Evolutionary conservation across 495 filamentous ascomycete genomes (phyloP), one percentile per base, ranked within the genome.

Genomic region (Aspergillus baeticus): DNA sequence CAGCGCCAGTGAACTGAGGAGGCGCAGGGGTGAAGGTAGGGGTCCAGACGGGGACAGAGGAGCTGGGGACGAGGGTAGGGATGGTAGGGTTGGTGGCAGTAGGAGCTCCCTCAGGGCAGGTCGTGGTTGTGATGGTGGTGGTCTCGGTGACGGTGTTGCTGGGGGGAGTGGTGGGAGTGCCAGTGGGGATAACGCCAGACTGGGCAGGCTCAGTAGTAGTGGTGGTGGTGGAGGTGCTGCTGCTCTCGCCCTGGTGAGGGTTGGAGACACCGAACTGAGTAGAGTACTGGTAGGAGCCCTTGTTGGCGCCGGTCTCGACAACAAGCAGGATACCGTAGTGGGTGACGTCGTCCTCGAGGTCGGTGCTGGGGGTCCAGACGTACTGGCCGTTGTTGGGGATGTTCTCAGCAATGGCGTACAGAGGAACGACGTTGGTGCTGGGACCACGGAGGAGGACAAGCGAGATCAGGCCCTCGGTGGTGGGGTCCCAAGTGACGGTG

Each of bases 321-420:
- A 88, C 85, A 58, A 90, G 67, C 60, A 87, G 77, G 54, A 89
- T 72, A 55, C 85, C 87, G 71, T 89, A 90, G 71, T 85, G 72
- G 59, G 76, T 78, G 49, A 59, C 61, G 45, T 81, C 78, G 47
- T 69, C 60, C 54, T 72, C 69, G 33, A 89, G 79, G 41, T 55
- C 56, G 41, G 74, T 64, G 34, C 70, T 49, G 23, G 81, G 82
- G 29, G 78, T 82, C 84, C 84, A 89, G 14, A 48, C 38, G 77
- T 68, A 88, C 58, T 56, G 60, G 51, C 87, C 87, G 43, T 60
- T 75, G 78, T 89, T 89, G 60, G 62, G 47, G 65, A 82, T 78
- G 36, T 67, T 65, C 66, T 86, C 77, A 34, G 68, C 84, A 45
- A 89, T 74, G 43, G 82, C 74, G 52, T 73, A 66, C 60, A 84